Percentiles rank a stretch among this genome's conserved stretches.
phyloP scores from a whole-genome alignment of 345 rosid species.

The Acer saccharum region DNA sequence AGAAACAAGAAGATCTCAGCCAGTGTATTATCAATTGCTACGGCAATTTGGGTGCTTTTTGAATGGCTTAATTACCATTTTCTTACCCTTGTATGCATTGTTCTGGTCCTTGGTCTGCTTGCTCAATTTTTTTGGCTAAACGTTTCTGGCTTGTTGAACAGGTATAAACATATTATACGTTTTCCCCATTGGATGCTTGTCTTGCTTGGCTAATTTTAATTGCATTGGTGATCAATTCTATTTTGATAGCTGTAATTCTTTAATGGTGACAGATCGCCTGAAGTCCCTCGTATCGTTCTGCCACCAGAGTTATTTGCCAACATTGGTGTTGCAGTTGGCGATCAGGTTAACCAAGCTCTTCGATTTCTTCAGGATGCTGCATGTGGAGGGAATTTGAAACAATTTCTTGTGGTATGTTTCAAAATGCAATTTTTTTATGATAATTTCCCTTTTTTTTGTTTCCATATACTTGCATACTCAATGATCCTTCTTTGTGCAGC shows the following conservation, averaged over 20 bases:
- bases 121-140: conserved; percentile 85
- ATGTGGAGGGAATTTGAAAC: conserved; percentile 73
- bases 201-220: background rate
- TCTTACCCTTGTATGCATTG: conserved; percentile 63
- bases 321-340: conserved; percentile 60
- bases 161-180: conserved; percentile 34
- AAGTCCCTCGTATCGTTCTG: conserved; percentile 76
- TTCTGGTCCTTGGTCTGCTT: conserved; percentile 76
- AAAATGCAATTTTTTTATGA: background rate
- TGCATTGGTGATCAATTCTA: background rate
- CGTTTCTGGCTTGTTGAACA: conserved; percentile 66
- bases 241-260: conserved; percentile 6
- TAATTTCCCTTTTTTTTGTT: background rate
- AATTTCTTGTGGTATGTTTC: conserved; percentile 64
- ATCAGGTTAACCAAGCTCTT: conserved; percentile 66
- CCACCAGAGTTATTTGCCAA: conserved; percentile 76
- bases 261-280: conserved; percentile 52
- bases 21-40: conserved; percentile 63
- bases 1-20: conserved; percentile 97
- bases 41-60: conserved; percentile 82
- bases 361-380: conserved; percentile 76
- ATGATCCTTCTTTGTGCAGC: background rate
- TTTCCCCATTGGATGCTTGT: conserved; percentile 8
- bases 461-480: background rate
- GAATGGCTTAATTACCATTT: conserved; percentile 94